Base-by-base conservation (phyloP, 2,329 filamentous ascomycete species). In the Calonectria hawksworthii region DNA sequence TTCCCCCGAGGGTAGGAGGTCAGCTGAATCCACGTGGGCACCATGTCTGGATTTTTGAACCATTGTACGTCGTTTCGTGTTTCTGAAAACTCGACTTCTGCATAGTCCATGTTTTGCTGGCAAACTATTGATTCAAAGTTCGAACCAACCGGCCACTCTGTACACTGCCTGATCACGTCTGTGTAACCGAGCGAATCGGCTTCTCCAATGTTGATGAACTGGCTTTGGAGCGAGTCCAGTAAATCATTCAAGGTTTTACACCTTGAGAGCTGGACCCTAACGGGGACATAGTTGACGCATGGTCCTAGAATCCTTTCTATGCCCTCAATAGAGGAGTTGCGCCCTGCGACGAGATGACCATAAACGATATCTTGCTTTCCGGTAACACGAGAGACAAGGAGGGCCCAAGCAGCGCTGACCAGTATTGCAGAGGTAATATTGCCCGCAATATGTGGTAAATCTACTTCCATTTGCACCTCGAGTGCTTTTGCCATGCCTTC, bases 371-470 rank as follows among this genome's bases (percentile, higher is more conserved):
- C 86, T 9, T 78, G 72, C 7, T 79, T 79, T 23, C 80, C 77
- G 0, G 85, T 82, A 34, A 86, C 75, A 18, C 79, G 80, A 1
- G 85, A 83, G 2, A 88, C 80, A 11, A 85, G 83, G 4, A 83
- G 77, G 1, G 85, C 83, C 86, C 86, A 87, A 1, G 86, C 86
- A 32, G 84, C 84, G 66, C 86, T 86, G 72, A 86, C 78, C 21
- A 87, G 70, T 3, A 84, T 86, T 10, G 86, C 86, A 14, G 59
- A 21, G 1, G 75, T 78, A 21, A 73, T 51, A 10, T 44, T 70
- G 16, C 50, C 47, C 2, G 59, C 47, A 11, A 71, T 50, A 6
- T 16, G 26, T 2, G 73, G 73, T 9, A 75, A 0, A 50, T 70
- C 8, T 54, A 79, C 30, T 5, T 66, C 63, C 16, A 52, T 23